Evolutionary conservation across 495 filamentous ascomycete genomes (phyloP), one percentile per base, ranked within the genome.

Genomic region (Penicillium taxi): DNA sequence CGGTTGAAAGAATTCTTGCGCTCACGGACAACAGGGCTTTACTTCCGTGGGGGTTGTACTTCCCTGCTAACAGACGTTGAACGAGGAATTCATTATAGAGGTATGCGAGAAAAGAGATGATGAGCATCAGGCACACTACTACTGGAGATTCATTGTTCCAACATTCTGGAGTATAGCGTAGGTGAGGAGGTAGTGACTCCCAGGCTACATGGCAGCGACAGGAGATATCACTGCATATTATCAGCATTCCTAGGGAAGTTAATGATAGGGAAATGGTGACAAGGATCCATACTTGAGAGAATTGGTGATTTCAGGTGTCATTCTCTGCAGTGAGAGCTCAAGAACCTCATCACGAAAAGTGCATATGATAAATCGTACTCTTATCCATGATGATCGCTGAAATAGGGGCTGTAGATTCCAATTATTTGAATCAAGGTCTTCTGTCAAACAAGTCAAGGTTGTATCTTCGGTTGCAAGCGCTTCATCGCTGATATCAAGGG

Each of bases 341-440:
- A 82, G 57, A 17, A 82, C 70, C 31, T 80, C 73, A 32, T 80
- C 78, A 0, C 69, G 59, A 4, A 79, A 61, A 1, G 55, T 48
- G 4, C 62, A 56, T 12, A 76, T 52, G 9, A 70, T 51, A 11
- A 66, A 62, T 18, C 73, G 67, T 0, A 70, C 56, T 15, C 78
- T 60, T 18, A 56, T 37, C 68, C 55, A 58, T 35, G 63, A 24
- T 52, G 69, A 22, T 39, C 56, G 21, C 42, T 50, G 42, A 53
- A 48, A 30, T 55, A 51, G 13, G 14, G 33, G 57, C n/a, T 59
- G 50, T 0, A 50, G 56, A 42, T 66, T 74, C 76, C 77, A 81
- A 2, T 72, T 73, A 11, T 64, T 49, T 3, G 46, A 44, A 39
- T 77, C 69, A 0, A 79, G 42, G 4, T 43, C 46, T 0, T 41